Conservation (phyloP, 768 basidiomycete species). For the Glaciozyma antarctica region DNA sequence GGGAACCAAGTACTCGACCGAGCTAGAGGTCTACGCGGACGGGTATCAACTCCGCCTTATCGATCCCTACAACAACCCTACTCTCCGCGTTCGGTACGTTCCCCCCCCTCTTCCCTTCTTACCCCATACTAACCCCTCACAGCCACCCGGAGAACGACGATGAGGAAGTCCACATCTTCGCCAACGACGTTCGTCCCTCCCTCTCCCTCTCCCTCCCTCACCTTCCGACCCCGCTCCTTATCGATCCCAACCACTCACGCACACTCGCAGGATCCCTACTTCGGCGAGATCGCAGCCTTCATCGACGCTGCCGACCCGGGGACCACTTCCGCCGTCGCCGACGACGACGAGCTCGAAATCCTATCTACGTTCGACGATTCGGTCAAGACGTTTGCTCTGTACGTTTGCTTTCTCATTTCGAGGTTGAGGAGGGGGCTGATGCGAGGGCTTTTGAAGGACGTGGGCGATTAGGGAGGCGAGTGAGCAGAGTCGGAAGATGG, state of each 20-base stretch:
- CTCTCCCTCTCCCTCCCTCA: not conserved
- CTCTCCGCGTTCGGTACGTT: constrained; percentile 61
- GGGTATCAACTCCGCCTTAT: constrained; percentile 55
- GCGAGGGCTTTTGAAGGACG: no score
- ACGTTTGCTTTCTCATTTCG: not conserved
- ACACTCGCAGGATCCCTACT: constrained; percentile 25
- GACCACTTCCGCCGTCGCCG: constrained; percentile 28
- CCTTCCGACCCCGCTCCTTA: no score
- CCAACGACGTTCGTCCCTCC: constrained; percentile 8
- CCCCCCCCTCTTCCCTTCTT: not conserved
- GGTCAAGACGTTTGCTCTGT: constrained; percentile 35
- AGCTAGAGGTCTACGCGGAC: constrained; percentile 52
- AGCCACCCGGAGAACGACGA: constrained; percentile 31
- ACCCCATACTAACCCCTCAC: no score
- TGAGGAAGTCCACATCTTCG: constrained; percentile 30
- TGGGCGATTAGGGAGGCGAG: no score
- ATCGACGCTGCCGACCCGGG: constrained; percentile 33
- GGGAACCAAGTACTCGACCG: constrained; percentile 45
- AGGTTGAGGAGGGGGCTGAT: no score
- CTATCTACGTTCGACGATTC: constrained; percentile 31
- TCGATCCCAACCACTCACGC: no score
- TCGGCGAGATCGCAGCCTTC: constrained; percentile 25
- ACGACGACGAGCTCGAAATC: constrained; percentile 32
- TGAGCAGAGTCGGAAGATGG: no score
- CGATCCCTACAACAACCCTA: constrained; percentile 87